Evolutionary conservation across 169 alveolate genomes (phyloP).

Genomic region (Plasmodium coatneyi): DNA sequence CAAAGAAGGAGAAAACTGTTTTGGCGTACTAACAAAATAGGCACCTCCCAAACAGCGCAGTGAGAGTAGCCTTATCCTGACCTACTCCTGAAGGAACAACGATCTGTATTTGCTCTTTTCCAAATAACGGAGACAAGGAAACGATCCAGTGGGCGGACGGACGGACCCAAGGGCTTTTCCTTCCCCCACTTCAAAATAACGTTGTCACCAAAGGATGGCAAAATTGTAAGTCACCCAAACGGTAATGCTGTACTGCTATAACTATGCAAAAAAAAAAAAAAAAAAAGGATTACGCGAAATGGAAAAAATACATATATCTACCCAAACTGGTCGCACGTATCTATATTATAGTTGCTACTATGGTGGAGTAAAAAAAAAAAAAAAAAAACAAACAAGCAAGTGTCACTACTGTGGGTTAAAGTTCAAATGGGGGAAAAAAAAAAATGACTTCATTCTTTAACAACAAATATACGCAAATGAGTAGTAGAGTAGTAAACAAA

Average conservation of each 20-base stretch:
- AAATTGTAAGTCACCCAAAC: not conserved
- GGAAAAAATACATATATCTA: not conserved
- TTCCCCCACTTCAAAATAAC: not conserved
- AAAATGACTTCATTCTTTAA: not conserved
- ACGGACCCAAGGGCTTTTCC: not conserved
- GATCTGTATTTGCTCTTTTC: not conserved
- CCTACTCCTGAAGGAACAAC: not conserved
- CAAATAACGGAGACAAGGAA: not conserved
- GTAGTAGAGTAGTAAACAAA: not conserved
- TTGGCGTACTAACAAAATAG: not conserved
- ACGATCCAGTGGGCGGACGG: not conserved
- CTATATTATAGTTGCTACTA: not conserved
- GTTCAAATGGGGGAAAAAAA: not conserved
- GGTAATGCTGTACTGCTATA: not conserved
- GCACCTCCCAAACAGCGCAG: not conserved
- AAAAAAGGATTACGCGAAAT: not conserved
- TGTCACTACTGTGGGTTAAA: not conserved
- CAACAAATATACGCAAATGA: not conserved
- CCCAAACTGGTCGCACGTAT: not conserved
- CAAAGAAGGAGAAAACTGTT: not conserved
- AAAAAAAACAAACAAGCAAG: no score
- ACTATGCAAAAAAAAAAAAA: not conserved
- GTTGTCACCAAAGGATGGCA: not conserved
- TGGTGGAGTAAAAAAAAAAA: not conserved
- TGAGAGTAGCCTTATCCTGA: not conserved